Base-by-base conservation (phyloP, 2,329 filamentous ascomycete species). In the Fusarium xyrophilum region DNA sequence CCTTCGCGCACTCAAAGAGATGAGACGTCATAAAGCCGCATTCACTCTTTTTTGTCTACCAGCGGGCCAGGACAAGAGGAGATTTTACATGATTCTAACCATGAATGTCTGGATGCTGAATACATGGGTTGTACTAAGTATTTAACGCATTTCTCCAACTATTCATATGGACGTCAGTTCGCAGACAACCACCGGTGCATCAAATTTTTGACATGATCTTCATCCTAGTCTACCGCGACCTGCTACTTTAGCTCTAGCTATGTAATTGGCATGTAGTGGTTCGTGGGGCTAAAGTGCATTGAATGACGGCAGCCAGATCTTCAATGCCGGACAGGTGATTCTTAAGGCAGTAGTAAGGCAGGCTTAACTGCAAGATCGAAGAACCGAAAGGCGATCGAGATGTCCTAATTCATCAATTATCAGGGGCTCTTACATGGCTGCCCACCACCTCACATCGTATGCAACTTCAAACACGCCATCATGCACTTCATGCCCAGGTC, bases 181-280 rank as follows among this genome's bases (percentile, higher is more conserved):
- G 25, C 15, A 42, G 19, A 33, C 39, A 53, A 63, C 27, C 50
- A 33, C 47, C 38, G 42, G 47, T 36, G 28, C 36, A n/a, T 50
- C 35, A 57, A 35, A 35, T 28, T 25, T 60, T 42, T 23, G 46
- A 27, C 51, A 32, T 35, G 35, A 58, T 63, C 40, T 28, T 28
- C 42, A 67, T 44, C 64, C 64, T 42, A 14, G 53, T 66, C 50
- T 56, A 56, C 51, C 23, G 35, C 35, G 60, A 60, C 46, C 61
- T 65, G 19, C 60, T 25, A 50, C 39, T 55, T 25, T 52, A 54
- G 58, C 39, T 58, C 25, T 52, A 39, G 47, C 32, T 17, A 32
- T 44, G 46, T 72, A 60, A 55, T 56, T 68, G 64, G 67, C 59
- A 72, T 68, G 67, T 60, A 72, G 60, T 38, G 46, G 70, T 67